Evolutionary conservation across 495 filamentous ascomycete species (phyloP).

Genomic region (Physcia stellaris): DNA sequence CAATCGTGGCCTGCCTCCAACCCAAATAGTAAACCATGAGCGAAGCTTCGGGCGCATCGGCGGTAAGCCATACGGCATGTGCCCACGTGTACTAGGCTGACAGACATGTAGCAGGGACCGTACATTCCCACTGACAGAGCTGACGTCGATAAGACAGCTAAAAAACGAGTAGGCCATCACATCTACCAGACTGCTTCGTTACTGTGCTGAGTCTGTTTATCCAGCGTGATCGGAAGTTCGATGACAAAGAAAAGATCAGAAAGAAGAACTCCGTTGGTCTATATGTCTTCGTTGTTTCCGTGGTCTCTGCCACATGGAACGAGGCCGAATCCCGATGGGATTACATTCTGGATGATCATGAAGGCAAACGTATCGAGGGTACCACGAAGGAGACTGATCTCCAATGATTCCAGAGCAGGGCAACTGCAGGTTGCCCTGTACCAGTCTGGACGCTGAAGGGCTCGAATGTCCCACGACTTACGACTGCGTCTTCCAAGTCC

Average conservation of each 20-base stretch:
- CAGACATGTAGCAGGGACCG: not conserved
- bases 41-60: not conserved
- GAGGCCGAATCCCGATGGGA: slow-evolving; percentile 1
- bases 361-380: not conserved
- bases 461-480: no score
- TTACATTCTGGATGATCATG: slow-evolving; percentile 8
- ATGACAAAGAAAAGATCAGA: slow-evolving; percentile 5
- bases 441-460: no score
- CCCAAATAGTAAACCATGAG: not conserved
- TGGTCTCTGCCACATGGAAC: slow-evolving; percentile 10
- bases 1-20: slow-evolving; percentile 1
- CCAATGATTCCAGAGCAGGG: not conserved
- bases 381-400: slow-evolving; percentile 2
- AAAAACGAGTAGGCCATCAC: not conserved
- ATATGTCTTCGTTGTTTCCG: not conserved
- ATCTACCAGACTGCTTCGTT: not conserved
- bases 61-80: not conserved
- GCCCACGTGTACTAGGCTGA: not conserved
- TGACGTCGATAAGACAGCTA: slow-evolving; percentile 5
- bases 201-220: not conserved
- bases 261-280: slow-evolving; percentile 7
- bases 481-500: no score
- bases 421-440: no score
- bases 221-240: slow-evolving; percentile 5
- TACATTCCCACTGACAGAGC: slow-evolving; percentile 6